These are phyloP conservation scores for Elaeis guineensis DNA, from an alignment of 176 grass and related monocot species.

Conservation along the genomic window DNA sequence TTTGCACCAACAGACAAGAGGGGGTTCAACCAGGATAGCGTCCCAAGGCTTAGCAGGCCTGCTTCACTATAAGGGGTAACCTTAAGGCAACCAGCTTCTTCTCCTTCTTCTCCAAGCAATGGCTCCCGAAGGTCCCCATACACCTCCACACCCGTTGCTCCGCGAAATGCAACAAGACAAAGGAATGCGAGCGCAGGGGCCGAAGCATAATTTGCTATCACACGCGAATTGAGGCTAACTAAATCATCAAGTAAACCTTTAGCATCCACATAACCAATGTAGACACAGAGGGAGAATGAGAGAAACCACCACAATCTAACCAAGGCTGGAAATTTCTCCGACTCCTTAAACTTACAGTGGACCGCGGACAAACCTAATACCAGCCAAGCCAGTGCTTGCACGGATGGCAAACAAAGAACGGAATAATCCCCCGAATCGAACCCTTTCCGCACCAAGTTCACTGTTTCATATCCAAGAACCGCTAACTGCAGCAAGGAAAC, in stretches of 20 bases:
- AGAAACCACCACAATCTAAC: constrained; percentile 79
- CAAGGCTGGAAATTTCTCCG: constrained; percentile 50
- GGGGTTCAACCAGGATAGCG: constrained; percentile 65
- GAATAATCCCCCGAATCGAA: constrained; percentile 4
- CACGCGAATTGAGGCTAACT: constrained; percentile 30
- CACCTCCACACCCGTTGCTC: constrained; percentile 54
- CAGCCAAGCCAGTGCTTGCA: constrained; percentile 59
- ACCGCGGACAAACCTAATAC: constrained; percentile 37
- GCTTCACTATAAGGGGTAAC: constrained; percentile 60
- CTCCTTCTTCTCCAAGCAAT: constrained; percentile 23
- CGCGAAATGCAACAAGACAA: constrained; percentile 49
- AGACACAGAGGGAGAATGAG: constrained; percentile 57
- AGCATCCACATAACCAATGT: constrained; percentile 41
- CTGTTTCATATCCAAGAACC: constrained; percentile 53
- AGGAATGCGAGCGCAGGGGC: constrained; percentile 65
- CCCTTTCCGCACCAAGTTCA: constrained; percentile 2
- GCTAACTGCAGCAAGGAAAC: constrained; percentile 39
- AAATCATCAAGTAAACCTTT: constrained; percentile 17
- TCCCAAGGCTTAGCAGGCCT: constrained; percentile 41
- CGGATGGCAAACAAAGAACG: constrained; percentile 33
- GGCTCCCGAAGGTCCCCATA: constrained; percentile 43
- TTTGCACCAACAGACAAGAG: constrained; percentile 51
- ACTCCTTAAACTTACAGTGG: constrained; percentile 28
- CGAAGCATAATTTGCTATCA: constrained; percentile 55
- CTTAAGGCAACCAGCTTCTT: constrained; percentile 43